Evolutionary conservation across 306 rosid genomes (phyloP).

Genomic region (Cucurbita maxima): DNA sequence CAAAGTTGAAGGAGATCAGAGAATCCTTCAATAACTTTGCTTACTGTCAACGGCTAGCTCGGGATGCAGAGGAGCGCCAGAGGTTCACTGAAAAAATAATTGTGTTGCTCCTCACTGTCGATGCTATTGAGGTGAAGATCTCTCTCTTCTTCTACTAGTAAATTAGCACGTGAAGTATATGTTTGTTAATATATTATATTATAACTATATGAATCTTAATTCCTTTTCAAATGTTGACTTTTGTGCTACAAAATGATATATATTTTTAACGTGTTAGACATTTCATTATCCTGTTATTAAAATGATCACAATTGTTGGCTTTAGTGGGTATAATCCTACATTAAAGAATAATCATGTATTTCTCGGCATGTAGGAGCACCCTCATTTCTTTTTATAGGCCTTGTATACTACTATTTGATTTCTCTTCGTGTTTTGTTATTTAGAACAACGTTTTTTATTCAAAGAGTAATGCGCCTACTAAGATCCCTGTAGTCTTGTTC

Average conservation of each 20-base stretch:
- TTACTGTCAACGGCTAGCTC: conserved; percentile 38
- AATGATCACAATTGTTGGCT: neutral
- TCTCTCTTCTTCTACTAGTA: neutral
- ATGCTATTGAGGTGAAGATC: conserved; percentile 58
- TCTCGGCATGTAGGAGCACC: neutral
- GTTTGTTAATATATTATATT: neutral
- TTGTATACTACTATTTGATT: neutral
- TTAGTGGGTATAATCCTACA: neutral
- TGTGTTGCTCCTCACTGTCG: conserved; percentile 83
- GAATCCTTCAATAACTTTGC: conserved; percentile 55
- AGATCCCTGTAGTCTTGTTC: neutral
- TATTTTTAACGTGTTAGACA: neutral
- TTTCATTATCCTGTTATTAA: neutral
- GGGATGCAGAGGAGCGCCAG: conserved; percentile 64
- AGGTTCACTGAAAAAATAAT: conserved; percentile 72
- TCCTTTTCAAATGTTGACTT: neutral
- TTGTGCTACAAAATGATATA: neutral
- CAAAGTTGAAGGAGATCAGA: conserved; percentile 74
- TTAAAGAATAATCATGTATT: neutral
- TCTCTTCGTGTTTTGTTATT: neutral
- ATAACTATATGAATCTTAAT: neutral
- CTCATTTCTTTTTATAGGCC: neutral
- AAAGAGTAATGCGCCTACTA: neutral
- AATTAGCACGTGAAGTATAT: neutral
- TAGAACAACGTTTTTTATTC: neutral